Base-by-base conservation (phyloP, 495 filamentous ascomycete genomes). In the Trichoderma parareesei region DNA sequence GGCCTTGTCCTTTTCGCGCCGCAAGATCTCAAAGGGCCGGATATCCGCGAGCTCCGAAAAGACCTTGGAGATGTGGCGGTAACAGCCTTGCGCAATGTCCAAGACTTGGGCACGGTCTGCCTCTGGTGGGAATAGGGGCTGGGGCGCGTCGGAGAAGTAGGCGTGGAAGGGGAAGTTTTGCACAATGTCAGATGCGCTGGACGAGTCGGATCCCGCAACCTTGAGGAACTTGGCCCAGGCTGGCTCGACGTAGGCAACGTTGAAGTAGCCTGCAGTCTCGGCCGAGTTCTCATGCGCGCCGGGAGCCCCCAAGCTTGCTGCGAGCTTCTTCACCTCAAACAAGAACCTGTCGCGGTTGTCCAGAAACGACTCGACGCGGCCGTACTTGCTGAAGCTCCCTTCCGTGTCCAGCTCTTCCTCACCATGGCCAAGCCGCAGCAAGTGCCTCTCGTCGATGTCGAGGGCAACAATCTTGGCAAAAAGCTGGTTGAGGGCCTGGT, bases 401-500 rank as follows among this genome's bases (percentile, higher is more conserved):
- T 93, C 88, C 0, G 91, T 93, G 49, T 92, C 88, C 14, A 98
- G 79, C 60, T 97, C 95, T 68, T 96, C 93, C 72, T 98, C 94
- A 60, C 94, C 94, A 71, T 96, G 94, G 53, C 94, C 94, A 48
- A 99, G 80, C 48, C 94, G 88, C 60, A 99, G 81, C 49, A 99
- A 82, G 78, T 99, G 95, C 41, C 94, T 88, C 73, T 93, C 90
- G 72, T 99, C 94, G 67, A 99, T 98, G 70, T 98, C 92, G 46
- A 98, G 80, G 6, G 88, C 89, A 46, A 91, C 88, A 65, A 99
- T 98, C 77, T 98, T 99, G 67, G 96, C 90, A 75, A 99, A 99
- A n/a, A 99, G 83, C 73, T 99, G 95, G 71, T 99, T 98, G 60
- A 99, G 78, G 0, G 94, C 94, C 72, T 99, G 94, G 70, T 99